phyloP scores from a whole-genome alignment of 371 early-diverging fungal genomes.

The Mortierella sp. region DNA sequence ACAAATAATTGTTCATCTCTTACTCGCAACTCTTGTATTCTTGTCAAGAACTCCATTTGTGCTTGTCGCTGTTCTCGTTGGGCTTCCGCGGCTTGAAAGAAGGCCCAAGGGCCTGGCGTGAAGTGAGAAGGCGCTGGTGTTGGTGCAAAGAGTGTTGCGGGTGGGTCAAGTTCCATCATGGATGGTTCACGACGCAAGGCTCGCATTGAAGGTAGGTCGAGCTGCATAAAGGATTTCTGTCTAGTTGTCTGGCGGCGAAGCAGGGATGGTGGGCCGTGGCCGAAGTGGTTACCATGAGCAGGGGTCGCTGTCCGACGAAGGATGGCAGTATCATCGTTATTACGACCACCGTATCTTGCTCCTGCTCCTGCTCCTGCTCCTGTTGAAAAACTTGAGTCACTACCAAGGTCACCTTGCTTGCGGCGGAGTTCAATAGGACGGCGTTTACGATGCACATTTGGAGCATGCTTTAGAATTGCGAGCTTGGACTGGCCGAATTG shows the following conservation, averaged over 20 bases:
- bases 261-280: slow-evolving; percentile 19
- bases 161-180: slow-evolving; percentile 55
- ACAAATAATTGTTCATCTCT: slow-evolving; percentile 45
- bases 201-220: slow-evolving; percentile 46
- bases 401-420: slow-evolving; percentile 8
- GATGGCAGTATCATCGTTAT: background rate
- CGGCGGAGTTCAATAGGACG: slow-evolving; percentile 37
- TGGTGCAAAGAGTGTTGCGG: slow-evolving; percentile 36
- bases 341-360: background rate
- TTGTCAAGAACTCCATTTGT: slow-evolving; percentile 44
- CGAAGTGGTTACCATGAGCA: slow-evolving; percentile 1
- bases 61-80: slow-evolving; percentile 39
- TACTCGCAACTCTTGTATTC: slow-evolving; percentile 39
- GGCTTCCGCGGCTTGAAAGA: slow-evolving; percentile 50
- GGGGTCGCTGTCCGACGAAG: slow-evolving; percentile 14
- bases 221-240: slow-evolving; percentile 49
- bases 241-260: slow-evolving; percentile 46
- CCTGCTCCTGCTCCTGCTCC: too few species aligned
- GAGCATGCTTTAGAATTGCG: slow-evolving; percentile 43
- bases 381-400: background rate
- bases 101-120: slow-evolving; percentile 48
- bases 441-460: slow-evolving; percentile 41
- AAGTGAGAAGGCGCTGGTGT: slow-evolving; percentile 31
- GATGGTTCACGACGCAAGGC: slow-evolving; percentile 43
- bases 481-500: slow-evolving; percentile 45